These are phyloP conservation scores for Irpex rosettiformis DNA, from an alignment of 1,284 basidiomycete species.

Conservation along the genomic window DNA sequence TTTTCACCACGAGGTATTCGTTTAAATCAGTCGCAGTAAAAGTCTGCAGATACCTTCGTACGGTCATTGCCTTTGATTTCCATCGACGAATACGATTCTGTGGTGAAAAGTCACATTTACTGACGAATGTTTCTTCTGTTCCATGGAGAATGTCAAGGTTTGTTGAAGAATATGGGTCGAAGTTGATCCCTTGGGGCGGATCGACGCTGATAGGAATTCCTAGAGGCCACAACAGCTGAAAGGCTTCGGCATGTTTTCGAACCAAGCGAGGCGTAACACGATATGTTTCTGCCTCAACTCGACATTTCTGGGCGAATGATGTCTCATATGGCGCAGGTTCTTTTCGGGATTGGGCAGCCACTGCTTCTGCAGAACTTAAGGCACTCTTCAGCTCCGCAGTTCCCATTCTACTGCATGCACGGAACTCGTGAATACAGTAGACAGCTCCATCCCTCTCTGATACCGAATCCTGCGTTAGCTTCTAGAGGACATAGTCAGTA, in stretches of 20 bases:
- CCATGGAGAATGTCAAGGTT: neutral
- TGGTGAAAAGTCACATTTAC: neutral
- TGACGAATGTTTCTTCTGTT: neutral
- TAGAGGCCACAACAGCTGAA: neutral
- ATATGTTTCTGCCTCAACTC: neutral
- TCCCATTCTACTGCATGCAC: neutral
- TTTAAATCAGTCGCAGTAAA: neutral
- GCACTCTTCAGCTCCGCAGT: neutral
- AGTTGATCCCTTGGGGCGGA: neutral
- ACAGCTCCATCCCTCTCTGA: neutral
- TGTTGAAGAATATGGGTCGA: neutral
- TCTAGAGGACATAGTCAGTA: neutral
- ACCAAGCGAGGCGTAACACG: neutral
- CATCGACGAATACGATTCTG: neutral
- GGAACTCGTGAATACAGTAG: neutral
- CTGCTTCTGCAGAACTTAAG: neutral
- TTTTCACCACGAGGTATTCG: neutral
- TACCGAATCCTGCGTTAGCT: too few species aligned
- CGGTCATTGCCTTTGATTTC: neutral
- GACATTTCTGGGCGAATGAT: neutral
- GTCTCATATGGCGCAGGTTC: neutral
- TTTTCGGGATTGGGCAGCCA: neutral
- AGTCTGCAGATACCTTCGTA: neutral
- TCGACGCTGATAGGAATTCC: neutral
- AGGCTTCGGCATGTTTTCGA: neutral